phyloP scores from a whole-genome alignment of 345 rosid genomes.

The Anastatica hierochuntica region DNA sequence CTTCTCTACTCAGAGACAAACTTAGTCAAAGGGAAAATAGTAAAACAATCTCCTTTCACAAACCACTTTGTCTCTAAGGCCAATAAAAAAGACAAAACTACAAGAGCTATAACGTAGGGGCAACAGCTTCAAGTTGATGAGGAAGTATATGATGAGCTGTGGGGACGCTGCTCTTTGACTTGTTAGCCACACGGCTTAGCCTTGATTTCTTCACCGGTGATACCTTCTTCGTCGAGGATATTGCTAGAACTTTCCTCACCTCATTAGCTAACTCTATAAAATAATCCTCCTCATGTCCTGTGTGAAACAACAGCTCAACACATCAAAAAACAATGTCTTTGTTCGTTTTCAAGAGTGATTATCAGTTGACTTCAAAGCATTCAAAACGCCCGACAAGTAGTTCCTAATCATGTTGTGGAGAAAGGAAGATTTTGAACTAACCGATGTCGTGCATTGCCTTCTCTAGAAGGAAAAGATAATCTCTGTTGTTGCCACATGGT shows the following conservation, averaged over 20 bases:
- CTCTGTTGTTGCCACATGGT: constrained; percentile 95
- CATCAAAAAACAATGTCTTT: no score
- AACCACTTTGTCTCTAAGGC: constrained; percentile 3
- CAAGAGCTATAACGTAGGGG: constrained; percentile 36
- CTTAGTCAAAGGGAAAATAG: no score
- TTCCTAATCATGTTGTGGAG: neutral
- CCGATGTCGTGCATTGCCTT: constrained; percentile 84
- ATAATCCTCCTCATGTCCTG: constrained; percentile 77
- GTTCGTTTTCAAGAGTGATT: neutral
- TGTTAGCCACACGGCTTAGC: constrained; percentile 25
- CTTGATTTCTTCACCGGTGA: constrained; percentile 14
- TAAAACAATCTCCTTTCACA: constrained; percentile 6
- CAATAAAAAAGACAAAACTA: constrained; percentile 7
- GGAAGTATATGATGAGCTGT: constrained; percentile 34
- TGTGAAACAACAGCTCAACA: neutral
- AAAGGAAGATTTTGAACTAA: constrained; percentile 25
- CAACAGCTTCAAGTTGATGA: constrained; percentile 54
- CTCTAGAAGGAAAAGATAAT: constrained; percentile 76
- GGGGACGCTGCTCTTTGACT: constrained; percentile 32
- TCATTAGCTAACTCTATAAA: constrained; percentile 83
- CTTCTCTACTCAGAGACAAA: constrained; percentile 3
- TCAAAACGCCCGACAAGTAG: neutral
- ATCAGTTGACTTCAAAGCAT: neutral
- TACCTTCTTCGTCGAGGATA: constrained; percentile 2
- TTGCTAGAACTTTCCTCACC: constrained; percentile 63